Percentiles rank a stretch among this genome's conserved stretches.
Evolutionary conservation across 2,329 filamentous ascomycete genomes (phyloP).

Genomic region (Cytospora piceae): DNA sequence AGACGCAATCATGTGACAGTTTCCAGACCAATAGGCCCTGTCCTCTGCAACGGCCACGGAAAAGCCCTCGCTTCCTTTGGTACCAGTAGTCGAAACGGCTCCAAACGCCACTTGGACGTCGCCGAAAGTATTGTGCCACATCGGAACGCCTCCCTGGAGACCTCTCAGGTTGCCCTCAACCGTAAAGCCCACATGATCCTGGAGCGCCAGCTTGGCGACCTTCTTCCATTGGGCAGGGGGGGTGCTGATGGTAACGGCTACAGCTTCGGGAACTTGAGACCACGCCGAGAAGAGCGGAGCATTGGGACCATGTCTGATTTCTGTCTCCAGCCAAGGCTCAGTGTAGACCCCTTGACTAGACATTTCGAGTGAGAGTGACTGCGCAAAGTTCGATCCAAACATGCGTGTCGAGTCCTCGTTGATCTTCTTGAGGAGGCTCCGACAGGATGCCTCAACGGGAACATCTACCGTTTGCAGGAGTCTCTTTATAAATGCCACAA

Average conservation of each 20-base stretch:
- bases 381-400: constrained; percentile 39
- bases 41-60: constrained; percentile 42
- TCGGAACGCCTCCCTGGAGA: constrained; percentile 5
- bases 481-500: constrained; percentile 45
- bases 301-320: constrained; percentile 32
- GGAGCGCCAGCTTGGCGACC: constrained; percentile 34
- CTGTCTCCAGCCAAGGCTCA: constrained; percentile 38
- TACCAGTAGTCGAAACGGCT: constrained; percentile 36
- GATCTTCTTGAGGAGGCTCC: constrained; percentile 38
- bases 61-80: constrained; percentile 39
- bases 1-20: constrained; percentile 45
- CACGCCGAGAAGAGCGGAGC: constrained; percentile 42
- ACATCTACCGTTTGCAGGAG: constrained; percentile 42
- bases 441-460: constrained; percentile 41
- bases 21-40: constrained; percentile 42
- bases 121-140: constrained; percentile 44
- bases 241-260: constrained; percentile 44
- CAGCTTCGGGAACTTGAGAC: constrained; percentile 42
- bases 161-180: constrained; percentile 30
- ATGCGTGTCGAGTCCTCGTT: constrained; percentile 38
- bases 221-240: constrained; percentile 37
- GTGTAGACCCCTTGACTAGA: constrained; percentile 42
- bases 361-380: constrained; percentile 44
- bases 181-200: constrained; percentile 28
- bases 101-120: constrained; percentile 50